Evolutionary conservation across 78 protist genomes (phyloP).

Genomic region (Emiliania huxleyi): DNA sequence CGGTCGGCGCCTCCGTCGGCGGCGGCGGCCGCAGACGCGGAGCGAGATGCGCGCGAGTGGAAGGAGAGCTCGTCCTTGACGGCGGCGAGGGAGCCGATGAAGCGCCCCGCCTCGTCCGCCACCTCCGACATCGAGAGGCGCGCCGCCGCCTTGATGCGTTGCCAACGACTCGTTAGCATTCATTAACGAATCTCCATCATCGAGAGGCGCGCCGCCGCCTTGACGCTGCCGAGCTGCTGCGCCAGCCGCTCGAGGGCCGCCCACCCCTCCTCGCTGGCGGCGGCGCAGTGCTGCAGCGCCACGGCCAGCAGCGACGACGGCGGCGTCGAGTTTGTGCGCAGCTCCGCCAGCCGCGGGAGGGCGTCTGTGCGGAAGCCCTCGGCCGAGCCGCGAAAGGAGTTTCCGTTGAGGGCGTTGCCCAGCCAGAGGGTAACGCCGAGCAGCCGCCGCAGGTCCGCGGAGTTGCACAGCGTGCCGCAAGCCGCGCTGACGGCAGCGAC

Average conservation of each 20-base stretch:
- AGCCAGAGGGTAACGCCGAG: neutral
- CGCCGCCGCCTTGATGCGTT: neutral
- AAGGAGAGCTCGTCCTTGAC: neutral
- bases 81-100: neutral
- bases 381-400: slow-evolving; percentile 6
- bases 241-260: too few species aligned
- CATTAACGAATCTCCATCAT: too few species aligned
- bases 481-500: neutral
- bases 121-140: neutral
- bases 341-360: neutral
- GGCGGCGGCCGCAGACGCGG: neutral
- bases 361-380: neutral
- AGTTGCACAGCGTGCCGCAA: neutral
- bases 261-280: too few species aligned
- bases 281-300: too few species aligned
- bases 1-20: neutral
- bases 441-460: neutral
- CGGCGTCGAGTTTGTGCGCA: neutral
- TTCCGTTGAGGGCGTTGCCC: slow-evolving; percentile 3
- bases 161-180: neutral
- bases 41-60: neutral
- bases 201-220: neutral
- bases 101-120: neutral
- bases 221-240: too few species aligned
- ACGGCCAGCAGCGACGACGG: neutral